A percentile compares a stretch with the other conserved stretches of the same genome.
Conservation (phyloP, 768 basidiomycete species). For the Pluteus cervinus region DNA sequence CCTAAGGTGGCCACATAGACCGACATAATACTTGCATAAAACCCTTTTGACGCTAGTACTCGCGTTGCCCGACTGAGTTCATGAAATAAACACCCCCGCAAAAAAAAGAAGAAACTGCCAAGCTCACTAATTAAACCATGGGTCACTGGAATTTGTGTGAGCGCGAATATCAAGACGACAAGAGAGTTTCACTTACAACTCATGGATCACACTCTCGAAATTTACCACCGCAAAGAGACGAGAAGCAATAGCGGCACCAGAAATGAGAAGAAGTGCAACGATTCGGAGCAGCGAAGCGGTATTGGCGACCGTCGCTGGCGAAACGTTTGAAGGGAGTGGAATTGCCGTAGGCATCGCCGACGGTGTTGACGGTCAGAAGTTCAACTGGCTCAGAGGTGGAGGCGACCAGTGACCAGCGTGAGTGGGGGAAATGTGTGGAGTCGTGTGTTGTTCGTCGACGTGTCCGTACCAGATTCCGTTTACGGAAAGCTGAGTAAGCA, state of each 20-base stretch:
- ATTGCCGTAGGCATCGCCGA: slow-evolving; percentile 70
- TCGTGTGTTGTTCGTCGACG: too few species aligned
- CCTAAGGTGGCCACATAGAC: neutral
- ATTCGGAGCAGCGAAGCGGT: slow-evolving; percentile 89
- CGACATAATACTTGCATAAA: slow-evolving; percentile 21
- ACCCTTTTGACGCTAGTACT: slow-evolving; percentile 12
- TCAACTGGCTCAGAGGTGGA: too few species aligned
- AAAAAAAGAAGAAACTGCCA: too few species aligned
- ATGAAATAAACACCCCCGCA: slow-evolving; percentile 99
- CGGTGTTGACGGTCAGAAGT: slow-evolving; percentile 2
- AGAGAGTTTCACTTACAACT: slow-evolving; percentile 79
- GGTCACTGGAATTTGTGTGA: slow-evolving; percentile 54
- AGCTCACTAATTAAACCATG: slow-evolving; percentile 99
- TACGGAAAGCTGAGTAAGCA: too few species aligned
- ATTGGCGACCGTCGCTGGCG: slow-evolving; percentile 72
- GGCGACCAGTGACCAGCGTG: too few species aligned
- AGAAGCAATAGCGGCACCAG: slow-evolving; percentile 91
- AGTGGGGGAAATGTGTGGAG: too few species aligned
- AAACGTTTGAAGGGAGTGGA: slow-evolving; percentile 63
- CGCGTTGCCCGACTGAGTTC: slow-evolving; percentile 28
- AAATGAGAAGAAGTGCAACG: slow-evolving; percentile 84
- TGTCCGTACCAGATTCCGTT: too few species aligned
- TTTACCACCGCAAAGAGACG: slow-evolving; percentile 96
- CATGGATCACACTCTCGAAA: slow-evolving; percentile 99
- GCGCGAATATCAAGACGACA: slow-evolving; percentile 6